phyloP scores from a whole-genome alignment of 176 grass and related monocot species.

The Chloris gayana region DNA sequence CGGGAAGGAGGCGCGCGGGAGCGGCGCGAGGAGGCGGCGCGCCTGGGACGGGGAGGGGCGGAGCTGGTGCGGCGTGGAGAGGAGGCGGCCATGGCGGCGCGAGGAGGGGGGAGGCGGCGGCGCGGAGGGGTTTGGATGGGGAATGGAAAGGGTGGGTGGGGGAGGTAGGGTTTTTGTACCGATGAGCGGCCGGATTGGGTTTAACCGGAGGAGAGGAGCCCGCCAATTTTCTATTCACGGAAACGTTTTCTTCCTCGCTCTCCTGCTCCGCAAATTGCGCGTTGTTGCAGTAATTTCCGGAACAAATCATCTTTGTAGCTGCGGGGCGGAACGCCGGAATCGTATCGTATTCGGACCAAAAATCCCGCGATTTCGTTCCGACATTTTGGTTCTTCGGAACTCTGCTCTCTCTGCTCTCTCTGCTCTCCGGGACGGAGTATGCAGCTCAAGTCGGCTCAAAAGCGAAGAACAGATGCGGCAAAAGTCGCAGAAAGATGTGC shows the following conservation, averaged over 20 bases:
- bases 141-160: background rate
- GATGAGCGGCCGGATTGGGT: constrained; percentile 14
- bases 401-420: no score
- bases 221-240: constrained; percentile 6
- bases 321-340: no score
- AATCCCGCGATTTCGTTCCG: no score
- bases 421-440: no score
- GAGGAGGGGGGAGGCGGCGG: constrained; percentile 15
- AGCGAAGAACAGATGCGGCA: no score
- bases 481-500: background rate
- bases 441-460: no score
- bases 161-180: constrained; percentile 50
- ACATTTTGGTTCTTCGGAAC: no score
- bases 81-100: constrained; percentile 49
- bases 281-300: background rate
- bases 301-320: no score
- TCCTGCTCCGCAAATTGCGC: background rate
- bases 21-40: background rate
- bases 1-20: background rate
- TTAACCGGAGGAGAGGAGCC: constrained; percentile 17
- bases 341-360: no score
- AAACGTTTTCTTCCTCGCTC: background rate
- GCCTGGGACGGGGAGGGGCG: constrained; percentile 6
- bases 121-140: background rate
- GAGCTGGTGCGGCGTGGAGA: constrained; percentile 49